Percentiles rank a stretch among this genome's conserved stretches.
These are phyloP conservation scores for Aspergillus sclerotiicarbonarius DNA, from an alignment of 495 filamentous ascomycete genomes.

Conservation along the genomic window DNA sequence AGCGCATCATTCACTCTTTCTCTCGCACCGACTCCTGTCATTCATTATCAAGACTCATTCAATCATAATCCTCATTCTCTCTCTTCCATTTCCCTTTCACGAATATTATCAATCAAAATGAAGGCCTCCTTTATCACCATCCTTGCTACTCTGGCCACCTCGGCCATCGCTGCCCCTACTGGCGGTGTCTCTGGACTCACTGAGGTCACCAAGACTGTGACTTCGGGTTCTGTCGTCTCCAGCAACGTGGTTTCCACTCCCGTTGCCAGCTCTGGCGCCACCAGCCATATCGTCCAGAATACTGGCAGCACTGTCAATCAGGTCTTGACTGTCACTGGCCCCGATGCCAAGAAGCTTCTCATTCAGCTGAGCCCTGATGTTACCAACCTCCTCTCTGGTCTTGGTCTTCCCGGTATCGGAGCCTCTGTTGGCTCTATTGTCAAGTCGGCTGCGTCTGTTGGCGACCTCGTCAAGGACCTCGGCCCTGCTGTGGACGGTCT, in stretches of 20 bases:
- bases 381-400: conserved; percentile 30
- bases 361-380: conserved; percentile 36
- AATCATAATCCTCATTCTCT: conserved; percentile 2
- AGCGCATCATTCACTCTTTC: conserved; percentile 19
- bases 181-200: conserved; percentile 23
- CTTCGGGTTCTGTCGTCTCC: conserved; percentile 5
- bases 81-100: conserved; percentile 18
- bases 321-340: conserved; percentile 32
- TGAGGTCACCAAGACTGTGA: conserved; percentile 24
- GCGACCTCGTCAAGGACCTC: conserved; percentile 30
- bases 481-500: conserved; percentile 25
- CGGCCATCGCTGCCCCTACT: conserved; percentile 34
- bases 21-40: conserved; percentile 30
- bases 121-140: conserved; percentile 36
- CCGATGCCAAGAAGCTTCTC: conserved; percentile 33
- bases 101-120: conserved; percentile 29
- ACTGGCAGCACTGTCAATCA: conserved; percentile 26
- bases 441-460: conserved; percentile 6
- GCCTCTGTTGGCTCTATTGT: conserved; percentile 22
- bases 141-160: conserved; percentile 33
- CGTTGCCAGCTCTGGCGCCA: conserved; percentile 11
- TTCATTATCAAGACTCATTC: conserved; percentile 23
- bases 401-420: conserved; percentile 33
- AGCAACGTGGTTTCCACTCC: conserved; percentile 12
- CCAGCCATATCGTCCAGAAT: conserved; percentile 32